These are phyloP conservation scores for Candida neerlandica DNA, from an alignment of 1,139 yeast genomes.

Conservation along the genomic window DNA sequence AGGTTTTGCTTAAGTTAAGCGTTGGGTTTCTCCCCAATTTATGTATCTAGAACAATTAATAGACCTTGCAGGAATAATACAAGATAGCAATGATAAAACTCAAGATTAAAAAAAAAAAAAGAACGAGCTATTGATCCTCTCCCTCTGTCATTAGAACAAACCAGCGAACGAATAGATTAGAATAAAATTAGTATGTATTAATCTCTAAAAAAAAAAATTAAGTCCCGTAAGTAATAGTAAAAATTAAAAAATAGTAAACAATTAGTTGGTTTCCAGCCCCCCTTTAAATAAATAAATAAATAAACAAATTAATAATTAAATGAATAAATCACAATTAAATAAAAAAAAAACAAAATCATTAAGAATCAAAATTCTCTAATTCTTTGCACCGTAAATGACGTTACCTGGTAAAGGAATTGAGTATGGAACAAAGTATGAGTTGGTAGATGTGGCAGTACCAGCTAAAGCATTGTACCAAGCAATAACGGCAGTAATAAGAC, in stretches of 20 bases:
- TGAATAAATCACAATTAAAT: neutral
- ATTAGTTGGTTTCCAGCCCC: slow-evolving; percentile 8
- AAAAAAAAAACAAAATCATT: neutral
- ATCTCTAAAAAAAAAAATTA: neutral
- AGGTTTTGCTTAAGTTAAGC: slow-evolving; percentile 17
- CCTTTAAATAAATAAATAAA: neutral
- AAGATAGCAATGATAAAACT: no score
- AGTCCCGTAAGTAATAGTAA: slow-evolving; percentile 1
- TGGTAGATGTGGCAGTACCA: slow-evolving; percentile 30
- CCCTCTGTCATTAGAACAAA: no score
- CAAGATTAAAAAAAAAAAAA: no score
- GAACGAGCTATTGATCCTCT: no score
- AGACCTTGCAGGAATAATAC: no score
- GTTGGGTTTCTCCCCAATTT: no score
- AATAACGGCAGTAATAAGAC: slow-evolving; percentile 57
- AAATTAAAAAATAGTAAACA: neutral
- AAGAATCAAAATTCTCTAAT: no score
- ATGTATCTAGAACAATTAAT: no score
- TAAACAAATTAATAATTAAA: neutral
- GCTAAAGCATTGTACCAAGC: slow-evolving; percentile 60
- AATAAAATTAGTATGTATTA: neutral
- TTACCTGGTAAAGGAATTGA: slow-evolving; percentile 37
- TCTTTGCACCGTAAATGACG: neutral
- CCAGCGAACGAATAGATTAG: neutral
- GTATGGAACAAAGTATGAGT: slow-evolving; percentile 33